Percentiles rank a stretch among this genome's conserved stretches.
phyloP scores from a whole-genome alignment of 1,284 basidiomycete genomes.

The Sporisorium sorghi region DNA sequence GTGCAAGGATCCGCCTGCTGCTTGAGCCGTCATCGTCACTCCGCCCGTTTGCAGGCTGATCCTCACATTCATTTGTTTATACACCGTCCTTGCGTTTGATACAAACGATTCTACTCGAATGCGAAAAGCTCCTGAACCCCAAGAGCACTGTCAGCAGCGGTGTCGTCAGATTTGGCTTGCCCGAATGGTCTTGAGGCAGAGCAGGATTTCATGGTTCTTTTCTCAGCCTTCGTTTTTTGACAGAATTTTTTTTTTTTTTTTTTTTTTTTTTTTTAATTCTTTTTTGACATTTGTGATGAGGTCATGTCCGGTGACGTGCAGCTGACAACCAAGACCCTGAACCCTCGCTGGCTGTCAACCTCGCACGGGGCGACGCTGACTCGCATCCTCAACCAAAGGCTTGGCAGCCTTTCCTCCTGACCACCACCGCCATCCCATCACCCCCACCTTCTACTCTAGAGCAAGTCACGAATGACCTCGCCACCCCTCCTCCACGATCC shows the following conservation, averaged over 20 bases:
- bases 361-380: too few relatives aligned
- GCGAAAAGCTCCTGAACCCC: too few relatives aligned
- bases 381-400: not conserved
- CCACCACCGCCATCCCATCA: not conserved
- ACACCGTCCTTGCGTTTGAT: too few relatives aligned
- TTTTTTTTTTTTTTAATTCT: not conserved
- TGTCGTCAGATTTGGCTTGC: too few relatives aligned
- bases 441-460: too few relatives aligned
- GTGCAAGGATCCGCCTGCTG: constrained; percentile 25
- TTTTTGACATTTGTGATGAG: not conserved
- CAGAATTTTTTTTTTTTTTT: not conserved
- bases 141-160: too few relatives aligned
- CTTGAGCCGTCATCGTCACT: not conserved
- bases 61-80: too few relatives aligned
- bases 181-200: too few relatives aligned
- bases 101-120: too few relatives aligned
- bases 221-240: not conserved
- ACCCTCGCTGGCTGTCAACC: too few relatives aligned
- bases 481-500: not conserved
- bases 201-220: not conserved
- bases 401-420: not conserved
- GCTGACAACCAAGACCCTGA: constrained; percentile 6
- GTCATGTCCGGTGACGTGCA: not conserved
- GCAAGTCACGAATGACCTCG: constrained; percentile 15
- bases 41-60: too few relatives aligned